Evolutionary conservation across 2,329 filamentous ascomycete species (phyloP), one percentile per base, ranked within the genome.

Genomic region (Neofusicoccum parvum): DNA sequence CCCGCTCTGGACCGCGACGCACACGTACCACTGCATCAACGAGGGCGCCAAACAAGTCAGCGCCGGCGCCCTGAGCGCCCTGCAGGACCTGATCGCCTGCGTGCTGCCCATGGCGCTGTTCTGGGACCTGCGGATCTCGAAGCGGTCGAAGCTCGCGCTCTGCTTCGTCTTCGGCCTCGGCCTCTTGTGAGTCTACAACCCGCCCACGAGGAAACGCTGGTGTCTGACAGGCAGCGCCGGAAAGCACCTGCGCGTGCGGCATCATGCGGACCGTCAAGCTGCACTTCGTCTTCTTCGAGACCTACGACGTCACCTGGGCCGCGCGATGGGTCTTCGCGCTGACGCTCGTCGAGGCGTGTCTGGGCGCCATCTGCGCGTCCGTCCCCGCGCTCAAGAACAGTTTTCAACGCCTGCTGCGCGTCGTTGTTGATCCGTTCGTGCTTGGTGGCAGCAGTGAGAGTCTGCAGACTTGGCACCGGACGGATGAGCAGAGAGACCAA

Each of bases 81-180:
- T 79, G 3, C 77, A 78, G 51, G 80, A 82, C 62, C 68, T 81
- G 7, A 71, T 81, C 66, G 74, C 80, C 1, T 77, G 78, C 53
- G 69, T 72, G 1, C 68, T 83, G 27, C 82, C 82, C 0, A 71
- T 80, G 11, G 73, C 82, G 27, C 75, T 83, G 39, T 78, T 82
- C 5, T 75, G 78, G 72, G 78, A 80, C n/a, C 72, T 83, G 5
- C 74, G 78, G 34, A 76, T 84, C 46, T 74, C 79, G 3, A 70
- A 64, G 15, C 72, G 75, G 17, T 81, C 83, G 68, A 83, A 81
- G 70, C 65, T 81, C 34, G 79, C 76, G 0, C 70, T 82, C 5
- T 79, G 81, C 49, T 78, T 80, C 50, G 76, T 83, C 69, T 76
- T 80, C 73, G 79, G 72, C 5, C 66, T 81, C 6, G 79, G 82